Base-by-base conservation (phyloP, 2,329 filamentous ascomycete species). In the Chalaropsis ovoidea region DNA sequence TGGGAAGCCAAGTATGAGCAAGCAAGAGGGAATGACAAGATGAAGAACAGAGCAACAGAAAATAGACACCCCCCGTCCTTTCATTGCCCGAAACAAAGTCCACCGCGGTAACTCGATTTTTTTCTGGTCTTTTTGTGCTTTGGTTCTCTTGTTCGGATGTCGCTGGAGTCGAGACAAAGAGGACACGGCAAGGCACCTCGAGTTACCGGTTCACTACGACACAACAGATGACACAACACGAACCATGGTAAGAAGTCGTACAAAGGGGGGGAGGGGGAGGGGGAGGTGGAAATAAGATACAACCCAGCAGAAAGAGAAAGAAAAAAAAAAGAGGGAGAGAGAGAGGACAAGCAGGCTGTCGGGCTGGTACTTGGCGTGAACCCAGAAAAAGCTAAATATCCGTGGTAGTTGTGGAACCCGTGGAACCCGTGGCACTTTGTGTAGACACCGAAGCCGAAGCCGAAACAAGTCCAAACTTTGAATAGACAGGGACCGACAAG, bases 151-250 rank as follows among this genome's bases (percentile, higher is more conserved):
- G 43, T 19, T 58, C 27, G 52, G 52, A n/a, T 58, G 8, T 58
- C 52, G 52, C 52, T 35, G 13, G 15, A 19, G 17, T 35, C 52
- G 17, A 58, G 27, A 39, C 52, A 35, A 35, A 58, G 31, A 58
- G 19, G 6, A 19, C 24, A 39, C 11, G 49, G 24, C 24, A 24
- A 2, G 24, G 19, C 24, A 3, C 8, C 10, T 58, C 15, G 52
- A 35, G 52, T 58, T 58, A 31, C 27, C 31, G 52, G 52, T 58
- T 58, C 52, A 58, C 11, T 58, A 27, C 27, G 27, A 58, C 52
- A 58, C 52, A 19, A 52, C 27, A 58, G 52, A 58, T 58, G 52
- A 35, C 43, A 47, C 24, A 35, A 35, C 52, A 35, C 31, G 52
- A 35, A 15, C 52, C 17, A n/a, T n/a, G 35, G 24, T 6, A 15